Evolutionary conservation across 495 filamentous ascomycete genomes (phyloP).

Genomic region (Penicillium soppii): DNA sequence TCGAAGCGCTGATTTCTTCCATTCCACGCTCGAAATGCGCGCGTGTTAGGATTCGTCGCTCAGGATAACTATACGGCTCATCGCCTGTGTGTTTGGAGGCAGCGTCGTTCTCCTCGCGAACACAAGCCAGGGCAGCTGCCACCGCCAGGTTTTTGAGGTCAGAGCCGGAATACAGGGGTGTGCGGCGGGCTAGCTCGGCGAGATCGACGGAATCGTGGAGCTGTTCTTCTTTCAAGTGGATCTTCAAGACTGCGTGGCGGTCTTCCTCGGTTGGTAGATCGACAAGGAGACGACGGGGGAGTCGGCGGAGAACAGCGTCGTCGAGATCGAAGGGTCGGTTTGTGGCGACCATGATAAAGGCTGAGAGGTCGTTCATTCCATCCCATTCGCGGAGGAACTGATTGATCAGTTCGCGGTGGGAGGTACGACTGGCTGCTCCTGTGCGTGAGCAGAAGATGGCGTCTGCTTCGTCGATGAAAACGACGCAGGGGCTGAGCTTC

Average conservation of each 20-base stretch:
- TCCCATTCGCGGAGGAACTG: constrained; percentile 99
- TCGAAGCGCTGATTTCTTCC: constrained; percentile 87
- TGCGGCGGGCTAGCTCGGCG: constrained; percentile 66
- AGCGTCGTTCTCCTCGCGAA: constrained; percentile 75
- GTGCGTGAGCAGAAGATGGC: constrained; percentile 80
- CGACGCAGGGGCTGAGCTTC: constrained; percentile 88
- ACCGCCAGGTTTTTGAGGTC: constrained; percentile 95
- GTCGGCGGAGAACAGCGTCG: constrained; percentile 80
- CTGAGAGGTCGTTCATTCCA: constrained; percentile 79
- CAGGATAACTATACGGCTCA: constrained; percentile 58
- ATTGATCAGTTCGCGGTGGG: constrained; percentile 90
- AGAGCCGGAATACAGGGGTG: constrained; percentile 92
- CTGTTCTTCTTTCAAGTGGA: constrained; percentile 78
- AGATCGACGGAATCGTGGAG: constrained; percentile 71
- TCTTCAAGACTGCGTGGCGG: constrained; percentile 73
- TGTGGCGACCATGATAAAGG: constrained; percentile 99
- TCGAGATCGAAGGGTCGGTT: constrained; percentile 95
- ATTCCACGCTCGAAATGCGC: constrained; percentile 83
- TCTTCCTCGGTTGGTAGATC: constrained; percentile 82
- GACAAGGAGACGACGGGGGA: constrained; percentile 82
- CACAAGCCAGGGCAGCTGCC: constrained; percentile 83
- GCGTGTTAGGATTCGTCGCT: constrained; percentile 61
- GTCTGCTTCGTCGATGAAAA: constrained; percentile 98
- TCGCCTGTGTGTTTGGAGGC: constrained; percentile 51
- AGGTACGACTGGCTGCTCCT: constrained; percentile 53